Evolutionary conservation across 495 filamentous ascomycete species (phyloP).

Genomic region (Lentithecium fluviatile): DNA sequence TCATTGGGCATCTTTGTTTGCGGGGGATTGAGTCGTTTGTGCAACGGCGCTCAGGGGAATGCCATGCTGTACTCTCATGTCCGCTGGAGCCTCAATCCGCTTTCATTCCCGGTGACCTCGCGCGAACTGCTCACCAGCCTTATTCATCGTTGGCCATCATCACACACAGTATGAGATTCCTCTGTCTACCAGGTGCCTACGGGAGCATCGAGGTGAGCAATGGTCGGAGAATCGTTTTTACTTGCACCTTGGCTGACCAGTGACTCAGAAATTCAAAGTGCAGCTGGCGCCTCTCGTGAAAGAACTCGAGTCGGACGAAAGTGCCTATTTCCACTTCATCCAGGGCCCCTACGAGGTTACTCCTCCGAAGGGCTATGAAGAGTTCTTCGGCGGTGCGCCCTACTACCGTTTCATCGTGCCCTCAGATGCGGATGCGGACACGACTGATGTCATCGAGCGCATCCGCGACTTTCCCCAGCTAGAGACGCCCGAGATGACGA

Average conservation of each 20-base stretch:
- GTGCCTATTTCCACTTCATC: conserved; percentile 50
- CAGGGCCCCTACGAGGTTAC: conserved; percentile 50
- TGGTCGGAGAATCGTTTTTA: background rate
- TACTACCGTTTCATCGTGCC: conserved; percentile 54
- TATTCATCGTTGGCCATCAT: background rate
- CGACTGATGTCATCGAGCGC: conserved; percentile 50
- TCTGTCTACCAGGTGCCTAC: conserved; percentile 41
- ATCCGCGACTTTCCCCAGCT: conserved; percentile 53
- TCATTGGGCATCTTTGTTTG: no score
- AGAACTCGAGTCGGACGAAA: conserved; percentile 48
- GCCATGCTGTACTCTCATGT: no score
- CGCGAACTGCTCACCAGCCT: no score
- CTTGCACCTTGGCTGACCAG: conserved; percentile 20
- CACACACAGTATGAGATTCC: background rate
- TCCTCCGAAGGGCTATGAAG: conserved; percentile 52
- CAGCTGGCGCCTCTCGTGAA: conserved; percentile 53
- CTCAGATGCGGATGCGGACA: conserved; percentile 46
- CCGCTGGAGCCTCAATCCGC: no score
- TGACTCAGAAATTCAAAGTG: conserved; percentile 52
- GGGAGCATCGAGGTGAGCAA: conserved; percentile 53
- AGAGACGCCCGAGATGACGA: conserved; percentile 50
- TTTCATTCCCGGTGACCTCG: no score
- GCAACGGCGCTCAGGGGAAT: no score
- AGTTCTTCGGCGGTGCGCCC: conserved; percentile 53
- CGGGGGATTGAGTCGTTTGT: no score